Base-by-base conservation (phyloP, 2,329 filamentous ascomycete genomes). In the Fonsecaea multimorphosa region DNA sequence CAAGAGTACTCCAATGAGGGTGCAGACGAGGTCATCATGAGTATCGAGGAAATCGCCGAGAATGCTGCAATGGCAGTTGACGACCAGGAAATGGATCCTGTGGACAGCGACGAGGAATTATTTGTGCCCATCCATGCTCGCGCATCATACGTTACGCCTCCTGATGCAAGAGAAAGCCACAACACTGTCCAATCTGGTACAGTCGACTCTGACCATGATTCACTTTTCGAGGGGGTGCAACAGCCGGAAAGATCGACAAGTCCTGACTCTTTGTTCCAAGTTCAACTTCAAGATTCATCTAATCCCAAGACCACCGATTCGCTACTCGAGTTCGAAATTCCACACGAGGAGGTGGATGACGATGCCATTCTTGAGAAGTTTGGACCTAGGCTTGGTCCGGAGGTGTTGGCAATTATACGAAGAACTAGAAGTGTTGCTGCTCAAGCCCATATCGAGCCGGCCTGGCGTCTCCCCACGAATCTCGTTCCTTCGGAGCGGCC, bases 1-100 rank as follows among this genome's bases (percentile, higher is more conserved):
- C 24, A 16, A 22, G 29, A 31, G 16, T 58, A 60, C 32, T 29
- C 36, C 14, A 53, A 60, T 12, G n/a, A 61, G 8, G 60, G 64
- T 40, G 69, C 64, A 16, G 67, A 72, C 40, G 62, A 70, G 44
- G 65, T 72, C 31, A 59, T 72, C 29, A 56, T 61, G 54, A 72
- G 70, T 57, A 72, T 73, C 36, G 71, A 73, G 59, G 67, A 66
- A 57, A 73, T 73, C 24, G 70, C 70, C 12, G 68, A 70, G 31
- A 68, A 64, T 63, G 64, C 67, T 36, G 55, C 64, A 11, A 36
- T 67, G 32, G 58, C 58, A 24, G 67, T 68, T 24, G 61, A 64
- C 36, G 64, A 70, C 34, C 58, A 64, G 27, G 57, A 61, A 34
- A 32, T 32, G 11, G 22, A 34, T 2, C 16, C 54, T 32, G 54